Percentiles rank a stretch among this genome's conserved stretches.
Conservation (phyloP, 257 asterid species). For the Lavandula angustifolia region DNA sequence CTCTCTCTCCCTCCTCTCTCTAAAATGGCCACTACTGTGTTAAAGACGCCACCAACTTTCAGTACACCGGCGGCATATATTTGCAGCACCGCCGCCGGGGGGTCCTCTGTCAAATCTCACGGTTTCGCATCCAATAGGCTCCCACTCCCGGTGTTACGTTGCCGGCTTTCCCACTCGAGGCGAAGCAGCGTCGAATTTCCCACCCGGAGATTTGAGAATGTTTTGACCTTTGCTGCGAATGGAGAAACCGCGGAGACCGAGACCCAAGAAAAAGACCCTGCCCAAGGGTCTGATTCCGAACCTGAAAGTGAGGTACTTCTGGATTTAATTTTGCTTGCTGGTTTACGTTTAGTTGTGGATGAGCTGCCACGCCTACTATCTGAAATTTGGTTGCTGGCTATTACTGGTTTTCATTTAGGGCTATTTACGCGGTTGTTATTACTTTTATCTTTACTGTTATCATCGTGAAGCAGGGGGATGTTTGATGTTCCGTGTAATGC, state of each 20-base stretch:
- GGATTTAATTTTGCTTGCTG: background rate
- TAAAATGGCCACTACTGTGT: conserved; percentile 46
- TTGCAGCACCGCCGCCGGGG: conserved; percentile 37
- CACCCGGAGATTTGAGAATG: conserved; percentile 34
- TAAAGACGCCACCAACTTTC: conserved; percentile 48
- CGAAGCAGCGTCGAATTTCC: conserved; percentile 35
- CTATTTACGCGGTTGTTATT: background rate
- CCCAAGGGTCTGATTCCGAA: conserved; percentile 40
- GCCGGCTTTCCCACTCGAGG: conserved; percentile 32
- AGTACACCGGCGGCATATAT: conserved; percentile 38
- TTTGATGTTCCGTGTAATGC: too few relatives aligned
- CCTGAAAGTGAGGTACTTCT: conserved; percentile 45
- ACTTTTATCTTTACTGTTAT: background rate
- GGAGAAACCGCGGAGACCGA: conserved; percentile 57
- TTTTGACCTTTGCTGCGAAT: conserved; percentile 40
- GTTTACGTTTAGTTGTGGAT: background rate
- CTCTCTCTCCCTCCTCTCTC: conserved; percentile 20
- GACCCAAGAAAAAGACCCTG: conserved; percentile 41
- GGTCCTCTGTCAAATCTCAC: conserved; percentile 31
- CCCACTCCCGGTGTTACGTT: conserved; percentile 31
- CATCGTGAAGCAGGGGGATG: conserved; percentile 3
- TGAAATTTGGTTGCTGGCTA: background rate
- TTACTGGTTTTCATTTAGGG: background rate
- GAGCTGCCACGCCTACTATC: conserved; percentile 16
- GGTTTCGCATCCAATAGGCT: conserved; percentile 24